phyloP scores from a whole-genome alignment of 1,139 yeast species.

The Candida mesenterica region DNA sequence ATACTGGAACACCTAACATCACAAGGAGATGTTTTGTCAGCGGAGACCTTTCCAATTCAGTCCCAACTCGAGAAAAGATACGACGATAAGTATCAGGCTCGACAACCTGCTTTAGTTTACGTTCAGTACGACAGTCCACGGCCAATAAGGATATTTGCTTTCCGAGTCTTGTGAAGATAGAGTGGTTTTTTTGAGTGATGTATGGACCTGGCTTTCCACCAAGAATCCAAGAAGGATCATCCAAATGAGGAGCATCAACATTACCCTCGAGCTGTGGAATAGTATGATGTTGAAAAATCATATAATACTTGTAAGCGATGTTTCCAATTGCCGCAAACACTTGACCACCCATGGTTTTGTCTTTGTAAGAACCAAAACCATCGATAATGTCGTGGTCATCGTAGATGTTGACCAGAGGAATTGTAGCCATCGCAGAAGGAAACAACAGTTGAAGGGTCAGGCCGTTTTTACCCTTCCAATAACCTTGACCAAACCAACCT shows the following conservation, averaged over 20 bases:
- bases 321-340: constrained; percentile 72
- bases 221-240: constrained; percentile 60
- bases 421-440: constrained; percentile 74
- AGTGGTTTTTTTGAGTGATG: constrained; percentile 62
- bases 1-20: constrained; percentile 90
- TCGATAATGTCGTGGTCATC: constrained; percentile 95
- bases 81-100: constrained; percentile 52
- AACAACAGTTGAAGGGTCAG: constrained; percentile 63
- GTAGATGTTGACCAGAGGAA: constrained; percentile 80
- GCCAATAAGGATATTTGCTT: constrained; percentile 70
- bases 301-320: constrained; percentile 78
- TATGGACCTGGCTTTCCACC: constrained; percentile 59
- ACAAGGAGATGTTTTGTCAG: constrained; percentile 73
- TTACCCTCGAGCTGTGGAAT: constrained; percentile 24
- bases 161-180: constrained; percentile 73
- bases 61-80: constrained; percentile 58
- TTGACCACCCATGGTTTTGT: constrained; percentile 67
- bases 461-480: constrained; percentile 70
- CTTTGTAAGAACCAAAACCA: constrained; percentile 88
- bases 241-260: constrained; percentile 36
- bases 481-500: constrained; percentile 88
- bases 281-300: constrained; percentile 88
- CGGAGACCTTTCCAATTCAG: constrained; percentile 53
- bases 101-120: constrained; percentile 63
- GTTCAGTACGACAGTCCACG: constrained; percentile 89